Evolutionary conservation across 139 green algal genomes (phyloP).

Genomic region (Coelastrella sp.): DNA sequence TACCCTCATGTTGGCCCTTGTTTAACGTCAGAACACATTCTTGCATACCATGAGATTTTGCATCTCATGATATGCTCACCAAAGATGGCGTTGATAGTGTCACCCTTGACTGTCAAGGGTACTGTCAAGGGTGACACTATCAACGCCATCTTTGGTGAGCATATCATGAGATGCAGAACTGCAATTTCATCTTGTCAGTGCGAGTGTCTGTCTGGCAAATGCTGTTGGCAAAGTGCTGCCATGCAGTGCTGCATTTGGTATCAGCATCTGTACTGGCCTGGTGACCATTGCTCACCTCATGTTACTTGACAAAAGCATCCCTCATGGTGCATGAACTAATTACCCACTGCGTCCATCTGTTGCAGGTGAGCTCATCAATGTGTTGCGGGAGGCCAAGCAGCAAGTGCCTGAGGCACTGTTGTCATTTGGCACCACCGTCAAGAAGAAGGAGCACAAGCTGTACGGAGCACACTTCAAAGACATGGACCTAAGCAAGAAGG

Average conservation of each 20-base stretch:
- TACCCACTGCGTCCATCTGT: neutral
- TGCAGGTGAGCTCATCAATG: slow-evolving; percentile 92
- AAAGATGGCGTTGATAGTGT: no score
- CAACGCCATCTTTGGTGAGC: no score
- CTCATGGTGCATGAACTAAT: neutral
- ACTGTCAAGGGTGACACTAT: no score
- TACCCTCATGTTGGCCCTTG: no score
- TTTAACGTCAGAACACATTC: no score
- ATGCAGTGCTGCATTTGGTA: no score
- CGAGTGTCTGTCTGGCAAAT: neutral
- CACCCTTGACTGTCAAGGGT: no score
- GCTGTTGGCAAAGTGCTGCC: no score
- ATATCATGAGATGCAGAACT: neutral
- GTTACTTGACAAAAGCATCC: neutral
- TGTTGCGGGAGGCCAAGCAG: slow-evolving; percentile 92
- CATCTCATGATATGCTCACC: no score
- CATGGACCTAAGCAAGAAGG: slow-evolving; percentile 84
- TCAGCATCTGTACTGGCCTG: neutral
- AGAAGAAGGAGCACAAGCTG: slow-evolving; percentile 63
- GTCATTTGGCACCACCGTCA: slow-evolving; percentile 94
- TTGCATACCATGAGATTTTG: no score
- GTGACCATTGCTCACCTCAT: neutral
- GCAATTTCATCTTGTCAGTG: neutral
- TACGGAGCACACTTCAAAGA: slow-evolving; percentile 98
- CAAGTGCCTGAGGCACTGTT: slow-evolving; percentile 88